Evolutionary conservation across 2,329 filamentous ascomycete genomes (phyloP), one percentile per base, ranked within the genome.

Genomic region (Emergomyces africanus): DNA sequence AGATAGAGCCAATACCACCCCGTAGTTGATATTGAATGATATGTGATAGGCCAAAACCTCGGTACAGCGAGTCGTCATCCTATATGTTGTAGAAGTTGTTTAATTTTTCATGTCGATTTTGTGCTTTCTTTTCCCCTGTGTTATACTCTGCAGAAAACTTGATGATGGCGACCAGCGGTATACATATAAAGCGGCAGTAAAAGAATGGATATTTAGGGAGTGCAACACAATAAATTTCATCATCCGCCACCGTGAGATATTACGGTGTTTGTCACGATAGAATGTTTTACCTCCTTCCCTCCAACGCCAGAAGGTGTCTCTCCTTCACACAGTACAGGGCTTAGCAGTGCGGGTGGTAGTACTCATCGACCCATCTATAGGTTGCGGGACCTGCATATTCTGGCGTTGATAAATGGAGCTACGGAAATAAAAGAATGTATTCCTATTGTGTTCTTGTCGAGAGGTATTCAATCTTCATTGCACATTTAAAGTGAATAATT

Each of bases 1-100:
- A 1, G 59, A 63, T 0, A 65, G 71, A 55, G 68, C 73, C 3
- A 69, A 67, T 37, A 66, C 64, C n/a, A n/a, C n/a, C n/a, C n/a
- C n/a, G n/a, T 73, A 85, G 83, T 3, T 88, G 84, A 1, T 86
- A 85, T 5, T 79, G 91, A 46, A 81, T 78, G 0, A 74, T 79
- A 0, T 84, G 86, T 61, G 90, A 96, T 74, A 83, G 83, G 63
- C 81, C 83, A 62, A 81, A 80, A 48, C 95, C 91, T 0, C 81
- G 97, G 5, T 97, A 30, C 6, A 92, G 92, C 84, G 12, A 12
- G 35, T 37, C 12, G 35, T 14, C 86, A 50, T 91, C 87, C 12
- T 97, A 91, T 90, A 85, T 14, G 9, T 37, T 1, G 35, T 30
- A 30, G 30, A 30, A 30, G 30, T 30, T 30, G 30, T 30, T 30